These are phyloP conservation scores for Symbiotaphrina buchneri DNA, from an alignment of 495 filamentous ascomycete species.

Conservation along the genomic window DNA sequence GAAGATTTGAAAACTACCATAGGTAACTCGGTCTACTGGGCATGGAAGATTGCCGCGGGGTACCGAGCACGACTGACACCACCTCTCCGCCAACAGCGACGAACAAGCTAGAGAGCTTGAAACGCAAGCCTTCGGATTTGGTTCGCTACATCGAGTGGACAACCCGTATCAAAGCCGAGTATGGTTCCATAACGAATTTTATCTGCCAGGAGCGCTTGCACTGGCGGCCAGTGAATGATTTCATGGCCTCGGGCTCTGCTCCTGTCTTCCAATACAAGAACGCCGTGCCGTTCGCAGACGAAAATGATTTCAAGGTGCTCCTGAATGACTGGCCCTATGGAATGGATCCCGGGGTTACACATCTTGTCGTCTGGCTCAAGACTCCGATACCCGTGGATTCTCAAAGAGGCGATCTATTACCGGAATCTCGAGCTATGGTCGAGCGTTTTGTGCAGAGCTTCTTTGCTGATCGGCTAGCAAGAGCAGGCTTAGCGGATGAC, in stretches of 20 bases:
- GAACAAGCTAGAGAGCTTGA: slow-evolving; percentile 55
- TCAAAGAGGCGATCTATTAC: slow-evolving; percentile 42
- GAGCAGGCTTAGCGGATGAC: slow-evolving; percentile 19
- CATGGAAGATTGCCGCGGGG: too few species aligned
- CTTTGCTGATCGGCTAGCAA: slow-evolving; percentile 37
- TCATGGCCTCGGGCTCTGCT: not conserved
- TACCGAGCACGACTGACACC: too few species aligned
- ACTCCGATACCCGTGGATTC: slow-evolving; percentile 24
- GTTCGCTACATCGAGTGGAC: slow-evolving; percentile 69
- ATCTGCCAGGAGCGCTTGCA: slow-evolving; percentile 48
- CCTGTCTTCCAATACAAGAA: slow-evolving; percentile 27
- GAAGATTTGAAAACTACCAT: slow-evolving; percentile 11
- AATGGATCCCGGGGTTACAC: slow-evolving; percentile 38
- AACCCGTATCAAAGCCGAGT: slow-evolving; percentile 38
- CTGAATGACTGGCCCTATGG: slow-evolving; percentile 90
- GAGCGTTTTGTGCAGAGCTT: slow-evolving; percentile 39
- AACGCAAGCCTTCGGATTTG: slow-evolving; percentile 65
- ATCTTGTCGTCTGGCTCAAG: slow-evolving; percentile 36
- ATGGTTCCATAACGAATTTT: slow-evolving; percentile 59
- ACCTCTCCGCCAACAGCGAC: too few species aligned
- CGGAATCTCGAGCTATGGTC: slow-evolving; percentile 35
- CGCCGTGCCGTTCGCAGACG: slow-evolving; percentile 39
- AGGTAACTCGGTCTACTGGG: too few species aligned
- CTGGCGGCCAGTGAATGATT: slow-evolving; percentile 32
- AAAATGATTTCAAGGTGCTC: slow-evolving; percentile 51